Evolutionary conservation across 352 stramenopile species (phyloP), one percentile per base, ranked within the genome.

Genomic region (Elongisporangium undulatum): DNA sequence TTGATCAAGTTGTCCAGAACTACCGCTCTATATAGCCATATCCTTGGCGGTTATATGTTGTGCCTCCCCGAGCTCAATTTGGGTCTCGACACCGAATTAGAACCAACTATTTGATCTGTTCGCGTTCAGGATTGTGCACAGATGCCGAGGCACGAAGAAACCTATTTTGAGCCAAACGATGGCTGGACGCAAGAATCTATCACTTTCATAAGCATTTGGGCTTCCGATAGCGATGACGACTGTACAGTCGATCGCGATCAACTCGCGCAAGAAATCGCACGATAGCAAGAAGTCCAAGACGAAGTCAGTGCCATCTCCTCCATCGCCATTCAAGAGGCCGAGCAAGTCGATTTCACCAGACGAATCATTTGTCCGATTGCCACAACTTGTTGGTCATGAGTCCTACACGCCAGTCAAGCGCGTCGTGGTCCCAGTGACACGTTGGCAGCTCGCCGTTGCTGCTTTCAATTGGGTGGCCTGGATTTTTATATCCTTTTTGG

Each of bases 1-100:
- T 90, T n/a, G 83, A 91, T 57, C 83, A 92, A 49, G 67, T 92
- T 41, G 75, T 85, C 9, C 70, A 74, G n/a, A 90, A 87, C 63
- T 91, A 91, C 49, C 53, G 64, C 29, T 56, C 56, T 0, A 51
- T 79, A 51, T 69, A 52, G 38, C 58, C 49, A 53, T 26, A 53
- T 53, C n/a, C n/a, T 22, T 9, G 49, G 10, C n/a, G 9, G 21
- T 20, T 61, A n/a, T 21, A 5, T 15, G 15, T 20, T 54, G 10
- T n/a, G 24, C 24, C 12, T 24, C 21, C 20, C 20, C 23, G 2
- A 2, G 23, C 23, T 26, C 15, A 34, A 57, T 16, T 16, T 26
- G 29, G 24, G 38, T 34, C 12, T 26, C 7, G 21, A 56, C 19
- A 26, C n/a, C 12, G 4, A 49, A 50, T n/a, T 45, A 55, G 17